A percentile compares a stretch with the other conserved stretches of the same genome.
phyloP scores from a whole-genome alignment of 352 stramenopile species.

The Phytopythium chamaehyphon region DNA sequence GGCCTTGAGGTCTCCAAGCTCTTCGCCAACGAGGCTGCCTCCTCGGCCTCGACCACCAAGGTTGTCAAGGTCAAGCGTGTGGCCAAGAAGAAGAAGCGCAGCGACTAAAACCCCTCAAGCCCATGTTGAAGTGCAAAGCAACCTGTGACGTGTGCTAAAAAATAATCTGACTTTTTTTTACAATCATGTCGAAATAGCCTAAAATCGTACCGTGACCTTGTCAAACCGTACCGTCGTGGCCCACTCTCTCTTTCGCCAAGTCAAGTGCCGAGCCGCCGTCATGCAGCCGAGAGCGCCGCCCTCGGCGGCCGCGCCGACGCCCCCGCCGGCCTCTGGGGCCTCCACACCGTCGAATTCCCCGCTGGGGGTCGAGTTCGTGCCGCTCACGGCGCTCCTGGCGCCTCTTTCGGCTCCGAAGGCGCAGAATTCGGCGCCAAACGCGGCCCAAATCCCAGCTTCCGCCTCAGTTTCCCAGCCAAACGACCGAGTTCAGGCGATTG shows the following conservation, averaged over 20 bases:
- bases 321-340: background rate
- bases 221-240: too few relatives aligned
- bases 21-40: constrained; percentile 63
- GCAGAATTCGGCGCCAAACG: too few relatives aligned
- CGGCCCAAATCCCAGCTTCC: too few relatives aligned
- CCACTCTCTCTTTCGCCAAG: too few relatives aligned
- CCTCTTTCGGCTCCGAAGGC: background rate
- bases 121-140: too few relatives aligned
- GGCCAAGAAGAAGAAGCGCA: constrained; percentile 86
- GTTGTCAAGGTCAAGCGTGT: constrained; percentile 85
- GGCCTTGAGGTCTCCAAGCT: constrained; percentile 87
- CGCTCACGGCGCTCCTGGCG: constrained; percentile 1
- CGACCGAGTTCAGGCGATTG: too few relatives aligned
- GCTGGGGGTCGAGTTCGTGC: constrained; percentile 5
- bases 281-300: background rate
- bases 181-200: too few relatives aligned
- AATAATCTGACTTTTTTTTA: too few relatives aligned
- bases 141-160: too few relatives aligned
- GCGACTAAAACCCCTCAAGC: constrained; percentile 59
- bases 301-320: background rate
- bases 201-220: too few relatives aligned
- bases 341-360: constrained; percentile 1
- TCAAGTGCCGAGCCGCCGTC: background rate
- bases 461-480: too few relatives aligned
- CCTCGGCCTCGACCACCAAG: constrained; percentile 50